These are phyloP conservation scores for Marasmius sp. DNA, from an alignment of 1,284 basidiomycete genomes.

Conservation along the genomic window DNA sequence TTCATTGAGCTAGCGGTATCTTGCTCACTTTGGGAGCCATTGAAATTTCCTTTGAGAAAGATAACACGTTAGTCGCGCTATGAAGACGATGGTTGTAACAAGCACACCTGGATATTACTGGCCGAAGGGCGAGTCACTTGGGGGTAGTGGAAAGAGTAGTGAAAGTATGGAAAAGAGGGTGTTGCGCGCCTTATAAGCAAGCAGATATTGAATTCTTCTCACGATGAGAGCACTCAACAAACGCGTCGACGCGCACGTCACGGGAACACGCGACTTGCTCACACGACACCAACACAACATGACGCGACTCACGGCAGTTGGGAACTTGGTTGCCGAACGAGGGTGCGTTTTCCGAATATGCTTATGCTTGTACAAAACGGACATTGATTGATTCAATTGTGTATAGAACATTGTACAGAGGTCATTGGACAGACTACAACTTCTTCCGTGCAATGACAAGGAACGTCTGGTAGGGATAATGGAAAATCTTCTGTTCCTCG, in stretches of 20 bases:
- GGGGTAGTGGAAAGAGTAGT: not conserved
- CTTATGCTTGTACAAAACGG: not conserved
- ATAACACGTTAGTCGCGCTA: not conserved
- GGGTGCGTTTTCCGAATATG: not conserved
- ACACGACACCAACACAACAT: not conserved
- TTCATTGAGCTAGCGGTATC: not conserved
- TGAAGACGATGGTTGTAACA: not conserved
- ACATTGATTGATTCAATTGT: not conserved
- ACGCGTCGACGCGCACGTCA: not conserved
- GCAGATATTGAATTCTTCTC: not conserved
- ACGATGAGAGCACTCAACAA: not conserved
- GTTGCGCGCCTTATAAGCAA: not conserved
- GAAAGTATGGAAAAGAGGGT: not conserved
- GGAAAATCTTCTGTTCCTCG: slow-evolving; percentile 40
- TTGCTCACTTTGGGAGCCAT: slow-evolving; percentile 15
- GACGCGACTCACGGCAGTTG: not conserved
- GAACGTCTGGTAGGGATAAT: slow-evolving; percentile 47
- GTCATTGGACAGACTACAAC: slow-evolving; percentile 15
- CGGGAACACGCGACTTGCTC: too few species aligned
- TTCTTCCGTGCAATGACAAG: slow-evolving; percentile 40
- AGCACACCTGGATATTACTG: not conserved
- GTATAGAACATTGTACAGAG: not conserved
- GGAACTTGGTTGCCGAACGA: too few species aligned
- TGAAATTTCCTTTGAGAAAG: not conserved
- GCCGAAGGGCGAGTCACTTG: not conserved